Base-by-base conservation (phyloP, 2,329 filamentous ascomycete species). In the Elsinoe necatrix region DNA sequence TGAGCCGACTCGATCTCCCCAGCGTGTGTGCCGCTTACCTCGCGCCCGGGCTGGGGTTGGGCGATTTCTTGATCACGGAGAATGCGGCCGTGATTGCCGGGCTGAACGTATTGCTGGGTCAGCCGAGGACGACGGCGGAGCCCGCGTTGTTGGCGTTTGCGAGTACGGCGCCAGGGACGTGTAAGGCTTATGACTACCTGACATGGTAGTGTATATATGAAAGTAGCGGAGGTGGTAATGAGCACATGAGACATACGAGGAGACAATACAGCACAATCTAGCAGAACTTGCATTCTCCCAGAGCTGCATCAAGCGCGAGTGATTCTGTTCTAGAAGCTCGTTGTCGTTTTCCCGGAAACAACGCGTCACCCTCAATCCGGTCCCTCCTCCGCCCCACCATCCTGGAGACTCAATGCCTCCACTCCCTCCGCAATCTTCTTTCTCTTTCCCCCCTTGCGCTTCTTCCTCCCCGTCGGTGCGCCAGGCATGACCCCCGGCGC, bases 31-130 rank as follows among this genome's bases (percentile, higher is more conserved):
- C 62, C 29, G 61, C 60, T 16, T 66, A 67, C 54, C 61, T 71
- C 8, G 69, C 72, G 4, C 67, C 69, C 0, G 73, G 72, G 0
- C 57, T 77, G 45, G 68, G 68, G n/a, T 47, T 78, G 48, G 66
- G 64, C 1, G 74, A 79, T 64, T 66, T 79, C 14, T 55, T 79
- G n/a, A 64, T 69, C 16, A 77, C 76, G 3, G 73, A 75, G 66
- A 70, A 64, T 34, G 50, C 73, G 37, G 66, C 77, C 47, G 60
- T 73, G 0, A 60, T 75, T 23, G 72, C 74, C 1, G 70, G 66
- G 27, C 60, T 68, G 4, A 64, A 69, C 52, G 60, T 71, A 37
- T 54, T 72, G 60, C 43, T 62, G 1, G 73, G 72, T 58, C 52
- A 57, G 12, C 62, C 68, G 18, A 73, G 71, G 63, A 61, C 66